phyloP scores from a whole-genome alignment of 1,284 basidiomycete species.

The Cryptococcus sp. region DNA sequence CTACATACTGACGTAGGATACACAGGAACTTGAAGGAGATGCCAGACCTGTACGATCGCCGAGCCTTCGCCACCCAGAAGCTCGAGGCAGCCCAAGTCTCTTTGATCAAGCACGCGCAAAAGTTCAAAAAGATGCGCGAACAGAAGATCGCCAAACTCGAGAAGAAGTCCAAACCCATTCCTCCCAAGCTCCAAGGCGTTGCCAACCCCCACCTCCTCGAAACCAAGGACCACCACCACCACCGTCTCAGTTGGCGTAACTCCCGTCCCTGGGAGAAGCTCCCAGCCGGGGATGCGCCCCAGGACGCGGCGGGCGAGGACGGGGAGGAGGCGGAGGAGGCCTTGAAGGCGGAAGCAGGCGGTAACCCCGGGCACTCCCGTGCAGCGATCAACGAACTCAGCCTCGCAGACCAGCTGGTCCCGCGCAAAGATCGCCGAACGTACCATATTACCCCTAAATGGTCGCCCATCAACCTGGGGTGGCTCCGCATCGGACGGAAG shows the following conservation, averaged over 20 bases:
- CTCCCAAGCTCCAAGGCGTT: slow-evolving; percentile 27
- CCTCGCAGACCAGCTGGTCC: slow-evolving; percentile 60
- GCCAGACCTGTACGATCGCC: slow-evolving; percentile 61
- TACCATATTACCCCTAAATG: slow-evolving; percentile 64
- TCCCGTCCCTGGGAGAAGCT: slow-evolving; percentile 16
- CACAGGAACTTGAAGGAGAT: slow-evolving; percentile 57
- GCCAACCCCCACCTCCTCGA: slow-evolving; percentile 36
- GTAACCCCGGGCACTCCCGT: not conserved
- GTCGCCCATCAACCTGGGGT: slow-evolving; percentile 62
- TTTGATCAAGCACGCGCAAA: slow-evolving; percentile 58
- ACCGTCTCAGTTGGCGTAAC: slow-evolving; percentile 29
- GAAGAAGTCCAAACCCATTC: slow-evolving; percentile 36
- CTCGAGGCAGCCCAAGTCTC: slow-evolving; percentile 63
- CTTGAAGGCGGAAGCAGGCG: not conserved
- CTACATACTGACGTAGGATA: not conserved
- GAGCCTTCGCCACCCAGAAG: slow-evolving; percentile 58
- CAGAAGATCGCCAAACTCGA: slow-evolving; percentile 26
- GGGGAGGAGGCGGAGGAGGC: not conserved
- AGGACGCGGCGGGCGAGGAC: not conserved
- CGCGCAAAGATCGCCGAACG: slow-evolving; percentile 67
- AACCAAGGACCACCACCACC: slow-evolving; percentile 33
- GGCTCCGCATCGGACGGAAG: slow-evolving; percentile 63
- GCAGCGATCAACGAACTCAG: slow-evolving; percentile 4
- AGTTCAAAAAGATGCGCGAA: slow-evolving; percentile 33
- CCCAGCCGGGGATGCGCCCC: not conserved